phyloP scores from a whole-genome alignment of 768 basidiomycete genomes.

The Psilocybe sp. region DNA sequence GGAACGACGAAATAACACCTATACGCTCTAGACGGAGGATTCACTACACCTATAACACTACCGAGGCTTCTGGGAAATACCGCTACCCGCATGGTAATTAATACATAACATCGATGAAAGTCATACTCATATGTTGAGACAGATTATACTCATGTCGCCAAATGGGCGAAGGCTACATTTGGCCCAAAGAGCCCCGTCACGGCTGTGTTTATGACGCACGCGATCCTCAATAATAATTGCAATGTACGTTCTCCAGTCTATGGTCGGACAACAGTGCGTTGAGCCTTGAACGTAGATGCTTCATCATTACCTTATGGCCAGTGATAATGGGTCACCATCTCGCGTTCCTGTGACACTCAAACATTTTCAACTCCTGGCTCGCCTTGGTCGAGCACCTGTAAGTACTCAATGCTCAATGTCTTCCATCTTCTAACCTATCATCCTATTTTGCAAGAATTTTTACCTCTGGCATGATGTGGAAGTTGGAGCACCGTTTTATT shows the following conservation, averaged over 20 bases:
- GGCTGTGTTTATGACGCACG: slow-evolving; percentile 71
- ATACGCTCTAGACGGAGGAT: slow-evolving; percentile 55
- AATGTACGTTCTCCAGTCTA: slow-evolving; percentile 26
- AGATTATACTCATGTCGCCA: slow-evolving; percentile 59
- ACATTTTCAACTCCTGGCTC: slow-evolving; percentile 74
- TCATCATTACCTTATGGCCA: slow-evolving; percentile 37
- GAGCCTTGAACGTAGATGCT: slow-evolving; percentile 36
- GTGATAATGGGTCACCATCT: slow-evolving; percentile 18
- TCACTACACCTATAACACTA: slow-evolving; percentile 38
- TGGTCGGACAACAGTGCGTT: slow-evolving; percentile 1
- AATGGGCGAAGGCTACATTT: slow-evolving; percentile 58
- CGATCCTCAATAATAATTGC: slow-evolving; percentile 64
- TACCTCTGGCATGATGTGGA: slow-evolving; percentile 62
- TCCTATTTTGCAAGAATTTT: slow-evolving; percentile 36
- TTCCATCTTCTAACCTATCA: not conserved
- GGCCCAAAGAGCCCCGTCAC: slow-evolving; percentile 55
- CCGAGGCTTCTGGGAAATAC: slow-evolving; percentile 46
- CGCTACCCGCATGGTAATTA: slow-evolving; percentile 55
- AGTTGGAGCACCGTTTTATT: slow-evolving; percentile 64
- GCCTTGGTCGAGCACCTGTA: slow-evolving; percentile 59
- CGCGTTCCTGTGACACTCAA: slow-evolving; percentile 72
- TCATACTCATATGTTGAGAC: not conserved
- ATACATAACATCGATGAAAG: not conserved
- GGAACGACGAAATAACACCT: slow-evolving; percentile 66
- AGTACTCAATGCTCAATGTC: slow-evolving; percentile 19